A percentile compares a stretch with the other conserved stretches of the same genome.
These are phyloP conservation scores for Globisporangium canariense DNA, from an alignment of 352 stramenopile species.

Conservation along the genomic window DNA sequence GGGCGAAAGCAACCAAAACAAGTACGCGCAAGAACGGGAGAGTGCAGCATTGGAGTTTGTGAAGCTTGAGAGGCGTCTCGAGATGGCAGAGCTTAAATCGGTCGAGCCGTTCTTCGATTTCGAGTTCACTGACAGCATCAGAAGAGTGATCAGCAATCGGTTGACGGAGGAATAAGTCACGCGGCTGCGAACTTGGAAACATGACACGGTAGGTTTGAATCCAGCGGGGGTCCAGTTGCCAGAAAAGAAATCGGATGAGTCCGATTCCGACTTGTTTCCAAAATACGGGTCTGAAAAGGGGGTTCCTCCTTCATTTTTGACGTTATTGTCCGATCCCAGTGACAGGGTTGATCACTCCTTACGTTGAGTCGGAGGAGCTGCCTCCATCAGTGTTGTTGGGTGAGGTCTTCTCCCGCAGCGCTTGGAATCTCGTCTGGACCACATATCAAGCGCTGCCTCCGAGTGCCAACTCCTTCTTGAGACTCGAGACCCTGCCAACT, in stretches of 20 bases:
- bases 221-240: too few relatives aligned
- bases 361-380: slow-evolving; percentile 1
- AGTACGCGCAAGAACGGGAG: slow-evolving; percentile 13
- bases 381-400: neutral
- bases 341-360: neutral
- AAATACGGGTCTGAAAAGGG: neutral
- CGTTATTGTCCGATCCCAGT: too few relatives aligned
- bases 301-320: too few relatives aligned
- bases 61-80: slow-evolving; percentile 23
- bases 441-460: too few relatives aligned
- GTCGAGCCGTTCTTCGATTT: slow-evolving; percentile 37
- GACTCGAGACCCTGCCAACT: too few relatives aligned
- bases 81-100: slow-evolving; percentile 21
- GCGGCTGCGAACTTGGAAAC: slow-evolving; percentile 28
- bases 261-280: neutral
- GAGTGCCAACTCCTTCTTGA: too few relatives aligned
- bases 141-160: slow-evolving; percentile 9
- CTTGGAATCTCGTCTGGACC: slow-evolving; percentile 21
- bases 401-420: neutral
- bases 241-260: too few relatives aligned
- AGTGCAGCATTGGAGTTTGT: slow-evolving; percentile 30
- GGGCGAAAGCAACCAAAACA: neutral
- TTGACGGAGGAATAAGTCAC: slow-evolving; percentile 3
- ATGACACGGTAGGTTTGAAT: slow-evolving; percentile 28
- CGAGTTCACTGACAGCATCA: slow-evolving; percentile 20